Evolutionary conservation across 495 filamentous ascomycete genomes (phyloP).

Genomic region (Bryoglossum gracile): DNA sequence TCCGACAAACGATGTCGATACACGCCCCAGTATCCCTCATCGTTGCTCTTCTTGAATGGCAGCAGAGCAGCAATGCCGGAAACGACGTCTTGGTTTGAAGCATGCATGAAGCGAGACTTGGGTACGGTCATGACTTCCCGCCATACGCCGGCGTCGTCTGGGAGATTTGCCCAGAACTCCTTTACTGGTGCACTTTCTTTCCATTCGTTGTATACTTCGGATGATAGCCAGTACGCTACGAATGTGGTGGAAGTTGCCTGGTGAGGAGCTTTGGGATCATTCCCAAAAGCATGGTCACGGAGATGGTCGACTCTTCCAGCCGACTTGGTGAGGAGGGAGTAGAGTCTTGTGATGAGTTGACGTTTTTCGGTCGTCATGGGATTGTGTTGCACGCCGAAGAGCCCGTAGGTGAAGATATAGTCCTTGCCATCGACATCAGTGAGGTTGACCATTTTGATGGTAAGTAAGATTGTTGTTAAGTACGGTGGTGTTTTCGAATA

Average conservation of each 20-base stretch:
- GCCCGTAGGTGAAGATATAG: conserved; percentile 5
- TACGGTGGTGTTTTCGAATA: too few species aligned
- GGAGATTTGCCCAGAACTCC: conserved; percentile 26
- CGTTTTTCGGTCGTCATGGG: conserved; percentile 4
- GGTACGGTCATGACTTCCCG: conserved; percentile 26
- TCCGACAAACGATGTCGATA: conserved; percentile 24
- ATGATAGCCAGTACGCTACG: conserved; percentile 8
- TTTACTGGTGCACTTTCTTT: neutral
- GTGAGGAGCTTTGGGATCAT: neutral
- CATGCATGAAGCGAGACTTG: conserved; percentile 19
- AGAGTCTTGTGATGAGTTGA: neutral
- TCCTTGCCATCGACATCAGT: conserved; percentile 6
- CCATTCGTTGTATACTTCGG: conserved; percentile 1
- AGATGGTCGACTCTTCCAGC: conserved; percentile 9
- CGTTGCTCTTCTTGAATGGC: conserved; percentile 10
- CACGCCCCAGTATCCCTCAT: conserved; percentile 31
- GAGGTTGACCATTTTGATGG: conserved; percentile 10
- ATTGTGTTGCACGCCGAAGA: conserved; percentile 11
- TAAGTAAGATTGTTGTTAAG: too few species aligned
- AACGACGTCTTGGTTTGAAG: conserved; percentile 15
- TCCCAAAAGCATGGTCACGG: conserved; percentile 1
- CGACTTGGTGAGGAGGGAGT: conserved; percentile 5
- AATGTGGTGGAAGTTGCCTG: neutral
- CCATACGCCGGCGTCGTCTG: conserved; percentile 26
- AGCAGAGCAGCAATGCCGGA: conserved; percentile 22